Percentiles rank a stretch among this genome's conserved stretches.
Conservation (phyloP, 2,329 filamentous ascomycete genomes). For the Neonectria neomacrospora region DNA sequence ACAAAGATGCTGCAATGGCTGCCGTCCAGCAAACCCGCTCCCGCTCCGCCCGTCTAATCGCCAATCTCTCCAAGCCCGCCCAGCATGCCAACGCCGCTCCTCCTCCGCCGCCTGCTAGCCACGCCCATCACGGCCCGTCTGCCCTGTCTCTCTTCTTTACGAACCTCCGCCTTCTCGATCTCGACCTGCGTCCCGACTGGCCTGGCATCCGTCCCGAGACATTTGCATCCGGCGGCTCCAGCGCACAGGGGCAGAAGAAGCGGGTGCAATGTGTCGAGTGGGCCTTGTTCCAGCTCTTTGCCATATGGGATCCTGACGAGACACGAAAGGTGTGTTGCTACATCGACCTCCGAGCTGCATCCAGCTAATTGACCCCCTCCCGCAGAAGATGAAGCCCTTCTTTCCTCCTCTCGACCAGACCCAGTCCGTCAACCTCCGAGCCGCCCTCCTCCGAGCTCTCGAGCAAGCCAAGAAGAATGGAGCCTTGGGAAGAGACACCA, state of each 20-base stretch:
- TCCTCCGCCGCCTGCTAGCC: conserved; percentile 16
- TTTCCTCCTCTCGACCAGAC: conserved; percentile 91
- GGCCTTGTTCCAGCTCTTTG: conserved; percentile 88
- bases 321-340: conserved; percentile 71
- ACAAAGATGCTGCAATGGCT: conserved; percentile 41
- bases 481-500: conserved; percentile 78
- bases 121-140: conserved; percentile 36
- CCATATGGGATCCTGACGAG: conserved; percentile 82
- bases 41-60: conserved; percentile 44
- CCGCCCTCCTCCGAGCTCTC: conserved; percentile 82
- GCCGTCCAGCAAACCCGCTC: conserved; percentile 41
- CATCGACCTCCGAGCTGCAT: background rate
- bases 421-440: conserved; percentile 89
- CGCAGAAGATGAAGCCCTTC: conserved; percentile 85
- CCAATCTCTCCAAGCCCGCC: conserved; percentile 37
- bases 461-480: conserved; percentile 91
- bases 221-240: conserved; percentile 72
- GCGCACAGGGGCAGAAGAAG: conserved; percentile 80
- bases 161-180: conserved; percentile 83
- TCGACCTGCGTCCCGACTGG: conserved; percentile 83
- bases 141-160: conserved; percentile 71
- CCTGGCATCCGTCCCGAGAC: conserved; percentile 77
- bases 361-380: conserved; percentile 19
- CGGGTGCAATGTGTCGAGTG: conserved; percentile 88
- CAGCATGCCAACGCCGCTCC: conserved; percentile 23